These are phyloP conservation scores for Phytophthora colocasiae DNA, from an alignment of 352 stramenopile genomes.

Conservation along the genomic window DNA sequence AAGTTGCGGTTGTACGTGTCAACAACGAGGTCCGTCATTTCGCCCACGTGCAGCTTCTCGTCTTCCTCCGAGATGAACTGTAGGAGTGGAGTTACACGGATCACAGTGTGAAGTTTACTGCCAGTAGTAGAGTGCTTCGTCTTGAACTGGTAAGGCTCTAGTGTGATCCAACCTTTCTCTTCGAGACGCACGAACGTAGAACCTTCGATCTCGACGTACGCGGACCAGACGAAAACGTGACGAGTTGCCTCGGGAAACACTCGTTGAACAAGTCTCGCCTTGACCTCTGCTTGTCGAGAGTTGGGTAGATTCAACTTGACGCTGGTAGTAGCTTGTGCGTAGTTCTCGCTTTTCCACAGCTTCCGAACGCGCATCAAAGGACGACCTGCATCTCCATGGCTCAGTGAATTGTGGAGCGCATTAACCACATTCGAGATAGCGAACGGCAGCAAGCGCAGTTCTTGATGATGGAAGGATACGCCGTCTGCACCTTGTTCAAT, in stretches of 20 bases:
- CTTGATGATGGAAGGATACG: conserved; percentile 5
- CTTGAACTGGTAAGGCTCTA: conserved; percentile 5
- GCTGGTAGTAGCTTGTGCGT: conserved; percentile 18
- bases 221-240: conserved; percentile 28
- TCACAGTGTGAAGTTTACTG: conserved; percentile 3
- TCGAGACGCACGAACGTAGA: conserved; percentile 40
- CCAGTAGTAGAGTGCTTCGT: not conserved
- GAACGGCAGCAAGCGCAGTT: conserved; percentile 30
- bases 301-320: conserved; percentile 14
- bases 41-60: conserved; percentile 7
- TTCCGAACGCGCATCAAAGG: conserved; percentile 9
- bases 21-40: conserved; percentile 28
- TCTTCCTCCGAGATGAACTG: conserved; percentile 23
- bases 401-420: conserved; percentile 7
- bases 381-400: conserved; percentile 10
- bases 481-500: not conserved
- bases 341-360: conserved; percentile 9
- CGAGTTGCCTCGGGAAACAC: conserved; percentile 15
- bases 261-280: conserved; percentile 18
- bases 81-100: conserved; percentile 18
- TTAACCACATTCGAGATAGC: conserved; percentile 8
- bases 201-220: conserved; percentile 41
- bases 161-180: conserved; percentile 34
- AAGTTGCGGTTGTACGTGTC: conserved; percentile 28
- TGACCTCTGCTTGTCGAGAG: conserved; percentile 17